Conservation (phyloP, 257 asterid species). For the Haberlea rhodopensis region DNA sequence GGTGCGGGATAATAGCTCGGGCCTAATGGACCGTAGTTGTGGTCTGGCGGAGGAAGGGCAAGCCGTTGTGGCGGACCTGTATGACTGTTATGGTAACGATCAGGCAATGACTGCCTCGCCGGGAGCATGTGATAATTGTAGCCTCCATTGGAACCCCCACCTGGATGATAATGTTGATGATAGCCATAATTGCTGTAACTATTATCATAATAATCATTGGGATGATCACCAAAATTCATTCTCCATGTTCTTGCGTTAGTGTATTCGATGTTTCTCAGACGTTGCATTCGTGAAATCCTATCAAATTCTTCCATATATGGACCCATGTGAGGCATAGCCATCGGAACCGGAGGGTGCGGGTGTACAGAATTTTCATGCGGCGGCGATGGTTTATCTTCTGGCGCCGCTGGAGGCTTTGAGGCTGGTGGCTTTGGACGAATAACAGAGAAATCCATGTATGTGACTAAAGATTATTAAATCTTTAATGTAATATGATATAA, state of each 20-base stretch:
- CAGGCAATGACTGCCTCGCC: no score
- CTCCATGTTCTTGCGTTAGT: conserved; percentile 30
- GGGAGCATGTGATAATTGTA: no score
- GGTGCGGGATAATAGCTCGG: no score
- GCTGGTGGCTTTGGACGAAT: conserved; percentile 24
- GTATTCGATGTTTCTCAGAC: conserved; percentile 30
- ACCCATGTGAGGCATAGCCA: conserved; percentile 23
- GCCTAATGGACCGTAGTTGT: no score
- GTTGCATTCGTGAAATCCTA: conserved; percentile 13
- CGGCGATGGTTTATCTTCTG: conserved; percentile 4
- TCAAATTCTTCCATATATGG: conserved; percentile 23
- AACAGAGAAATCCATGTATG: conserved; percentile 29
- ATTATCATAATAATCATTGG: conserved; percentile 1
- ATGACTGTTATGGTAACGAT: no score
- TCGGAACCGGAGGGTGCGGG: background rate
- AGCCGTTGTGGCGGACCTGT: no score
- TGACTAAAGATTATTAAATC: background rate
- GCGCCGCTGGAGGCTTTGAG: conserved; percentile 16
- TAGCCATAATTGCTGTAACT: conserved; percentile 21
- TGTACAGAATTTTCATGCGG: background rate
- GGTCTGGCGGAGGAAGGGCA: no score
- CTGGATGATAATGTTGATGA: conserved; percentile 11
- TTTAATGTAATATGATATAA: no score
- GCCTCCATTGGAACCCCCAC: no score
- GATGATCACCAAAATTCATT: conserved; percentile 17